Evolutionary conservation across 306 rosid species (phyloP).

Genomic region (Gynostemma pentaphyllum): DNA sequence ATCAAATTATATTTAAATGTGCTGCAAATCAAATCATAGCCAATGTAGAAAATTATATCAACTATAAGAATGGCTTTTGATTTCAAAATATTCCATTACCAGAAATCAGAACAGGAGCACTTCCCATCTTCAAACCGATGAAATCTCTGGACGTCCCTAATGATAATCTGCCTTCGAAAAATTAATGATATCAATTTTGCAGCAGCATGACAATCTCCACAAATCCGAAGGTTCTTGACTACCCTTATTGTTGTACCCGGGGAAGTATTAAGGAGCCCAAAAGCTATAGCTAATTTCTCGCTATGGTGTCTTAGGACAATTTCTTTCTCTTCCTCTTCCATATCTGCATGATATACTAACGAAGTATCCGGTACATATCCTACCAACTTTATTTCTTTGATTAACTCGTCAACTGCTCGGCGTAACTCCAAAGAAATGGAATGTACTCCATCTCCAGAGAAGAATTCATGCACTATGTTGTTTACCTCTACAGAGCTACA

Average conservation of each 20-base stretch:
- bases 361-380: constrained; percentile 76
- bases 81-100: constrained; percentile 31
- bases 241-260: constrained; percentile 64
- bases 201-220: constrained; percentile 71
- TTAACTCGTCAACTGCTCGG: constrained; percentile 52
- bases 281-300: constrained; percentile 75
- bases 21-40: not conserved
- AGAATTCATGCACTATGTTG: constrained; percentile 80
- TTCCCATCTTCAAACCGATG: constrained; percentile 70
- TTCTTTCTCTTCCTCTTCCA: constrained; percentile 60
- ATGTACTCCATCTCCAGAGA: constrained; percentile 62
- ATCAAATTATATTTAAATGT: not conserved
- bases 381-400: constrained; percentile 50
- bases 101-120: constrained; percentile 83
- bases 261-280: constrained; percentile 55
- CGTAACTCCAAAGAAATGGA: constrained; percentile 35
- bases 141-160: constrained; percentile 73
- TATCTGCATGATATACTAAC: constrained; percentile 49
- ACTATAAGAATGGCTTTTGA: not conserved
- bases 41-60: not conserved
- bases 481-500: constrained; percentile 78
- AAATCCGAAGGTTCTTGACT: constrained; percentile 70
- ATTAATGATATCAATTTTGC: constrained; percentile 61
- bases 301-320: constrained; percentile 64
- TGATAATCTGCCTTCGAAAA: constrained; percentile 53